Evolutionary conservation across 352 stramenopile genomes (phyloP), one percentile per base, ranked within the genome.

Genomic region (Phytopythium mirpurense): DNA sequence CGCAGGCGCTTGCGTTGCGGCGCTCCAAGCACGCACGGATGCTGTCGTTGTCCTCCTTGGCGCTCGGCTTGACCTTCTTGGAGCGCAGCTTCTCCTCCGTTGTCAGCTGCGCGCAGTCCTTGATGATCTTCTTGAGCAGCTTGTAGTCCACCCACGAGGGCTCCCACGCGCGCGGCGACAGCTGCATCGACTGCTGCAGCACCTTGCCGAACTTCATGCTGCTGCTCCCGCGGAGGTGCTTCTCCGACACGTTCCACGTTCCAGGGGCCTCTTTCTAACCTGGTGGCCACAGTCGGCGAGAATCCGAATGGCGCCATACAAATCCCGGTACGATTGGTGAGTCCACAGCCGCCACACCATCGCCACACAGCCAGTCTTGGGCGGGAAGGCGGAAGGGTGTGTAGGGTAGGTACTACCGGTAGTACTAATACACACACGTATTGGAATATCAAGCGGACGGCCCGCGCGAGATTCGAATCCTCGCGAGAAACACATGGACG

Each of bases 161-260:
- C 59, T 91, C 83, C 82, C 82, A 95, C 19, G 69, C 70, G 5
- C 56, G 59, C 45, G 83, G 86, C 60, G 81, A 92, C 63, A 93
- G 83, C 41, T 92, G 77, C 68, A 86, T 88, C 62, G 83, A 90
- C 67, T 93, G 83, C 64, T 89, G 82, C 57, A 93, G 60, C 52
- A 93, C 79, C 58, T 93, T 95, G 53, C 85, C 85, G 53, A 93
- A 95, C 72, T 95, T 93, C 85, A 95, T 93, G 21, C 19, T 67
- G 27, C 19, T 23, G 40, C 46, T n/a, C 29, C 24, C 43, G 42
- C 36, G 12, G 5, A n/a, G n/a, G n/a, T n/a, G n/a, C n/a, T 29
- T 18, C 7, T 31, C 3, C 23, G n/a, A n/a, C n/a, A n/a, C n/a
- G n/a, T n/a, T n/a, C n/a, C n/a, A n/a, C n/a, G n/a, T n/a, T n/a